Evolutionary conservation across 345 rosid genomes (phyloP).

Genomic region (Limnanthes douglasii): DNA sequence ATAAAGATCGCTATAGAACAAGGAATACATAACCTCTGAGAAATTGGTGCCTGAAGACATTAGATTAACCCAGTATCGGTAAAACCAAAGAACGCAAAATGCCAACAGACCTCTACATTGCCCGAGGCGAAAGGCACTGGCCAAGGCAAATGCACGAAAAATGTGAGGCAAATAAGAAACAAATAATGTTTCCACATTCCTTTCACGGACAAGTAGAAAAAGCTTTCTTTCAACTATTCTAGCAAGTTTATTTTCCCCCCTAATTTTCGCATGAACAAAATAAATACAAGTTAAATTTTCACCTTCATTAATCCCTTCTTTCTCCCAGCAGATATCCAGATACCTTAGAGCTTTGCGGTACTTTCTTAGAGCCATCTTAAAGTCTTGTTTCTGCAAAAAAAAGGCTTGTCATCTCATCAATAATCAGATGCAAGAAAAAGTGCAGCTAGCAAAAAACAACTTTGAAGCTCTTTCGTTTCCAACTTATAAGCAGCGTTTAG

Average conservation of each 20-base stretch:
- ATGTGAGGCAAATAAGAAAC: slow-evolving; percentile 1
- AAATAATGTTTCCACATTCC: no score
- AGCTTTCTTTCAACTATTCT: no score
- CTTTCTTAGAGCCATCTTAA: slow-evolving; percentile 88
- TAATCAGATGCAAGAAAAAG: background rate
- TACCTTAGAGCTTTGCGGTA: slow-evolving; percentile 80
- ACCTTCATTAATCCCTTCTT: slow-evolving; percentile 94
- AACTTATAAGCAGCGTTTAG: background rate
- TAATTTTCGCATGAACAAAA: slow-evolving; percentile 2
- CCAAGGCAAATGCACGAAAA: no score
- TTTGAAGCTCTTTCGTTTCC: no score
- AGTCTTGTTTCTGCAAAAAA: slow-evolving; percentile 56
- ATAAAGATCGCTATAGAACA: slow-evolving; percentile 1
- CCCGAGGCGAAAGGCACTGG: no score
- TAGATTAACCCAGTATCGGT: no score
- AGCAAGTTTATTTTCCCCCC: no score
- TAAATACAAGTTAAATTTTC: no score
- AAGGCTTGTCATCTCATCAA: background rate
- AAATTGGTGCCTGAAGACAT: slow-evolving; percentile 2
- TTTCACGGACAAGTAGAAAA: no score
- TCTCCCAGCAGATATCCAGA: slow-evolving; percentile 95
- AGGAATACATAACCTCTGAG: background rate
- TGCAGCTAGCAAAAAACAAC: background rate
- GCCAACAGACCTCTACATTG: no score
- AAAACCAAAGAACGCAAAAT: no score